These are phyloP conservation scores for Aspergillus sp. DNA, from an alignment of 2,329 filamentous ascomycete species.

Conservation along the genomic window DNA sequence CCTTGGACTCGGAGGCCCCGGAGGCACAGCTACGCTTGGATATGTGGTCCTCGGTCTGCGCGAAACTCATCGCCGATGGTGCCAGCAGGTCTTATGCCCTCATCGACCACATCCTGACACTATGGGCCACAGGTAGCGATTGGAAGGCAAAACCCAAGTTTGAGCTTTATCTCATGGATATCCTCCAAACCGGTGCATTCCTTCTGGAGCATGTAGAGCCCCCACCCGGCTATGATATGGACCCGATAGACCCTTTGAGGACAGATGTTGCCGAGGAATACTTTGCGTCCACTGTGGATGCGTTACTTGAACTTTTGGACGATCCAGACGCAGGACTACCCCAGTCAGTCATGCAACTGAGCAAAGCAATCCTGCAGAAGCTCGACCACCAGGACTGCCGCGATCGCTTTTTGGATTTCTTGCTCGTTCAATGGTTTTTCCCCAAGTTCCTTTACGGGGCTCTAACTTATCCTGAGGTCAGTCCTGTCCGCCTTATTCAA, in stretches of 20 bases:
- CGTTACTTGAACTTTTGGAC: conserved; percentile 81
- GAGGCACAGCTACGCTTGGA: conserved; percentile 79
- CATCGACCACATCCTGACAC: conserved; percentile 78
- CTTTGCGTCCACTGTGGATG: conserved; percentile 76
- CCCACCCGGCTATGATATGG: conserved; percentile 67
- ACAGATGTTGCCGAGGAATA: conserved; percentile 84
- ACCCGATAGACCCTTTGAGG: conserved; percentile 68
- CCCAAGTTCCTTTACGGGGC: conserved; percentile 80
- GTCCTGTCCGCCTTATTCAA: conserved; percentile 1
- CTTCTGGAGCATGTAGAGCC: conserved; percentile 82
- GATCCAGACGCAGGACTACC: conserved; percentile 87
- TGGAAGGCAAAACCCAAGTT: conserved; percentile 89
- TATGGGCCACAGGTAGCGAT: conserved; percentile 81
- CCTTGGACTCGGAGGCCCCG: conserved; percentile 74
- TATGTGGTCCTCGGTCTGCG: conserved; percentile 85
- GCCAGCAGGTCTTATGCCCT: conserved; percentile 77
- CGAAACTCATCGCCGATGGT: conserved; percentile 74
- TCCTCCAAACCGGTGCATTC: conserved; percentile 89
- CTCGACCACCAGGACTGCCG: conserved; percentile 68
- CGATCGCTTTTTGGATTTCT: conserved; percentile 74
- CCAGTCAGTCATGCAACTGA: conserved; percentile 77
- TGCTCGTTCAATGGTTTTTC: conserved; percentile 91
- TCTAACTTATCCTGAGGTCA: conserved; percentile 83
- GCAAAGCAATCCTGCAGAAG: conserved; percentile 77
- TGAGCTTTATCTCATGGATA: conserved; percentile 93